These are phyloP conservation scores for Blastocystis sp. DNA, from an alignment of 352 stramenopile species.

Conservation along the genomic window DNA sequence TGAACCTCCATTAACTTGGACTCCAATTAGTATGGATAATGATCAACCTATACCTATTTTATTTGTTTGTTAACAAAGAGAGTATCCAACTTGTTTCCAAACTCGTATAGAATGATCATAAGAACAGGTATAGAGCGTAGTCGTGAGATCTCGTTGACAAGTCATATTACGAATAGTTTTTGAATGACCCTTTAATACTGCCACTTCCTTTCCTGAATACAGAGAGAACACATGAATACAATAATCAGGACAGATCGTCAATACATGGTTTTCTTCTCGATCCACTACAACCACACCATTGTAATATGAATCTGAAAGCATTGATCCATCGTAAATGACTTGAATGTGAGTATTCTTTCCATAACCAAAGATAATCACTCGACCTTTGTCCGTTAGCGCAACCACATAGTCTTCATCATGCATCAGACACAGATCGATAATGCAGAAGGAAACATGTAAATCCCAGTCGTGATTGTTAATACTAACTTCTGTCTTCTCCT, in stretches of 20 bases:
- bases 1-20: background rate
- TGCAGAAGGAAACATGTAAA: constrained; percentile 47
- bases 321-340: background rate
- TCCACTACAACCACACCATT: background rate
- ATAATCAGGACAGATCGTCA: constrained; percentile 23
- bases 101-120: constrained; percentile 54
- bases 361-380: constrained; percentile 3
- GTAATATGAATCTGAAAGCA: constrained; percentile 57
- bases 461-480: constrained; percentile 57
- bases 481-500: constrained; percentile 40
- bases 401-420: constrained; percentile 33
- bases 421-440: background rate
- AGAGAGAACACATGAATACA: constrained; percentile 21
- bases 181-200: constrained; percentile 13
- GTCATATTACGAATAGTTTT: constrained; percentile 45
- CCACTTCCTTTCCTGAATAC: constrained; percentile 53
- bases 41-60: background rate
- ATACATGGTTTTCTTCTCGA: background rate
- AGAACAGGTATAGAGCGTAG: background rate
- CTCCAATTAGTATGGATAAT: background rate
- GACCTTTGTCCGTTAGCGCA: constrained; percentile 20
- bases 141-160: background rate
- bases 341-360: constrained; percentile 7
- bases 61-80: constrained; percentile 7
- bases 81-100: background rate